A percentile compares a stretch with the other conserved stretches of the same genome.
Evolutionary conservation across 331 rosid species (phyloP).

Genomic region (Malus hybrid): DNA sequence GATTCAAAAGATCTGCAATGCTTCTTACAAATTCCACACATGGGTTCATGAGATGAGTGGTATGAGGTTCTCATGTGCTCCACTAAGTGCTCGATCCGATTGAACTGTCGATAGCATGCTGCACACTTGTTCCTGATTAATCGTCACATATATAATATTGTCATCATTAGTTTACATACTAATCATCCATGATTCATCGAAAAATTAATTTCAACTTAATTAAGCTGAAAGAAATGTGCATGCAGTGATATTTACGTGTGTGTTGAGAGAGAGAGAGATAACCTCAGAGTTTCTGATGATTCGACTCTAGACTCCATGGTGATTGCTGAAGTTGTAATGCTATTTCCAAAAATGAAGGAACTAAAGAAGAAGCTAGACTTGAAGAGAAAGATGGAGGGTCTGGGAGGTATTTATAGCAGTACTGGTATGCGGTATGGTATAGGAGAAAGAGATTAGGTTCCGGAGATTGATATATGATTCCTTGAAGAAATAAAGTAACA

Average conservation of each 20-base stretch:
- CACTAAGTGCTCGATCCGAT: slow-evolving; percentile 82
- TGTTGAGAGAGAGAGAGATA: background rate
- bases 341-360: background rate
- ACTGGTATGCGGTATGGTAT: background rate
- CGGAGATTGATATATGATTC: background rate
- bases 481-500: background rate
- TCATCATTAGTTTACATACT: background rate
- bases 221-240: background rate
- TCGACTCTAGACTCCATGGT: slow-evolving; percentile 19
- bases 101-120: slow-evolving; percentile 88
- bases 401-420: slow-evolving; percentile 15
- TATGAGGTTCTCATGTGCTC: slow-evolving; percentile 91
- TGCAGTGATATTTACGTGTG: background rate
- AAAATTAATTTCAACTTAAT: background rate
- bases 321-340: background rate
- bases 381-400: background rate
- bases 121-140: slow-evolving; percentile 76
- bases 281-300: slow-evolving; percentile 31
- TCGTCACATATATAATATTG: background rate
- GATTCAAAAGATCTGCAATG: slow-evolving; percentile 95
- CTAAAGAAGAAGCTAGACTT: background rate
- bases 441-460: background rate
- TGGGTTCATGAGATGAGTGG: slow-evolving; percentile 90
- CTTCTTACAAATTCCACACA: slow-evolving; percentile 72
- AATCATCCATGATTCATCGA: background rate